Base-by-base conservation (phyloP, 148 eudicot species). In the Polygonum maritimum region DNA sequence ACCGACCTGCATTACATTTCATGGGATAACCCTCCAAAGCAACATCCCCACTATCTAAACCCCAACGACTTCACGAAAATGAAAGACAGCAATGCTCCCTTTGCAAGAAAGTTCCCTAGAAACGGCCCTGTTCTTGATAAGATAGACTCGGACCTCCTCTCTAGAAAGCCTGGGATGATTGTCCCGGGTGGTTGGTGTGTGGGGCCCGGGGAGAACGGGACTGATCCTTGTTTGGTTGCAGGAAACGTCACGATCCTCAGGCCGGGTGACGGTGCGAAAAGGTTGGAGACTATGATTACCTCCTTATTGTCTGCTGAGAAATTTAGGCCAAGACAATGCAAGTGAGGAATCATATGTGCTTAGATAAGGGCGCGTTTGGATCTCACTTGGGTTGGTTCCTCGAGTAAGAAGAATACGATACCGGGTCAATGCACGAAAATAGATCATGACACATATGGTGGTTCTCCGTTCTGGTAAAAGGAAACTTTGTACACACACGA, bases 21-120 rank as follows among this genome's bases (percentile, higher is more conserved):
- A 33, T 82, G 85, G 85, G 85, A 82, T 58, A 77, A 79, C 75
- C 85, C 85, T 74, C 85, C 85, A 2, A 82, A 82, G 79, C 85
- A 82, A 44, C 85, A 82, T 57, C 85, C 85, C 0, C 82, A 77
- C 76, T 76, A 73, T 69, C 78, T 82, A 6, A 79, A 44, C 12
- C 52, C 74, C 40, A 48, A 74, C 0, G 85, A 82, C 80, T 22
- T 77, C 52, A 33, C 19, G 8, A 70, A 38, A 45, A 83, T 83
- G 81, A 62, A 75, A 5, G 73, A 75, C 69, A 83, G 85, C 51
- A 80, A 78, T 38, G 83, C 85, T 16, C 81, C 85, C 2, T 83
- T 83, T 74, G 85, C 83, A 4, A 74, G 85, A 55, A 83, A 83
- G 76, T 83, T 83, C 31, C 83, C 65, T 36, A 74, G 62, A 16